Evolutionary conservation across 129 eudicot genomes (phyloP).

Genomic region (Pseudognaphalium luteoalbum): DNA sequence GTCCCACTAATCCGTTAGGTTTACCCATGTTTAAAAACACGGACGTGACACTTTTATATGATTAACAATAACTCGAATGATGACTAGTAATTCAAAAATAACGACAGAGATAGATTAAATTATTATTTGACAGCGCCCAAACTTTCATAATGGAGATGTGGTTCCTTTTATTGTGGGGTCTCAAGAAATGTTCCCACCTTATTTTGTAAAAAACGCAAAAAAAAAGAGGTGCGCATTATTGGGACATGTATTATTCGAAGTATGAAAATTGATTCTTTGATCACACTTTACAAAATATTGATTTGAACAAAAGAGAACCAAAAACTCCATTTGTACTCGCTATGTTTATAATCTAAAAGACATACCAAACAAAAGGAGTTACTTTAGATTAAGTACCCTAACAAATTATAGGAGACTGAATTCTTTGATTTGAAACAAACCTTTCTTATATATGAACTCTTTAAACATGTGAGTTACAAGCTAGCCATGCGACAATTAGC

Average conservation of each 20-base stretch:
- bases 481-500: neutral
- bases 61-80: neutral
- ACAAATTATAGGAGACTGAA: neutral
- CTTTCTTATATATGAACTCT: neutral
- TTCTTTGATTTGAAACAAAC: constrained; percentile 20
- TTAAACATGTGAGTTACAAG: neutral
- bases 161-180: constrained; percentile 2
- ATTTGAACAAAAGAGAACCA: constrained; percentile 19
- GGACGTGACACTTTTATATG: neutral
- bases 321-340: neutral
- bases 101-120: neutral
- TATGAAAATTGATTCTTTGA: constrained; percentile 12
- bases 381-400: neutral
- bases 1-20: neutral
- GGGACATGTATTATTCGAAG: constrained; percentile 27
- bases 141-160: constrained; percentile 24
- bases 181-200: neutral
- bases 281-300: constrained; percentile 27
- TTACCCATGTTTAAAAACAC: neutral
- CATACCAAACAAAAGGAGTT: constrained; percentile 10
- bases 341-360: constrained; percentile 3
- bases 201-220: neutral
- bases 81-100: neutral
- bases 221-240: constrained; percentile 4
- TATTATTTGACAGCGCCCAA: constrained; percentile 14